Conservation (phyloP, 257 asterid genomes). For the Striga asiatica region DNA sequence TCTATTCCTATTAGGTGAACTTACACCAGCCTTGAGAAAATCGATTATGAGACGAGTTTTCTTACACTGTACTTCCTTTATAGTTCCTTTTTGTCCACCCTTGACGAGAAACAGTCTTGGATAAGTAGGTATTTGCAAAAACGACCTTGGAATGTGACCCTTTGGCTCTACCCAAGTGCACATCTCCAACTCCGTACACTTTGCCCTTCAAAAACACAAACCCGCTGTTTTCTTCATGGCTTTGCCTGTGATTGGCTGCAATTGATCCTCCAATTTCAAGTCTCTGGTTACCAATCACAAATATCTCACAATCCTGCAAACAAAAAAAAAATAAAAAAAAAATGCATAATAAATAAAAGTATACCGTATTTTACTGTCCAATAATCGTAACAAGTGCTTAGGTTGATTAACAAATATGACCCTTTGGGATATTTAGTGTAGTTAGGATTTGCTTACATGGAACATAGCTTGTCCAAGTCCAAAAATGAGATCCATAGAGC, state of each 20-base stretch:
- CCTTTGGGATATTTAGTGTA: not conserved
- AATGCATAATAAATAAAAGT: not conserved
- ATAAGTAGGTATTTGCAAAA: constrained; percentile 52
- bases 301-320: constrained; percentile 69
- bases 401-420: not conserved
- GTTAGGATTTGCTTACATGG: constrained; percentile 48
- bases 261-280: constrained; percentile 47
- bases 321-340: too few species aligned
- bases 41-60: too few species aligned
- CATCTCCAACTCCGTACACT: constrained; percentile 52
- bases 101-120: constrained; percentile 41
- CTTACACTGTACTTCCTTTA: not conserved
- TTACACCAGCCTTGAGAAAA: too few species aligned
- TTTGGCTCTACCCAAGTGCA: constrained; percentile 57
- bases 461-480: constrained; percentile 65
- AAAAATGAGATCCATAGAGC: constrained; percentile 62
- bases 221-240: constrained; percentile 45
- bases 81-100: constrained; percentile 74
- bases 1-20: too few species aligned
- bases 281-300: constrained; percentile 40
- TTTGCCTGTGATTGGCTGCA: constrained; percentile 54
- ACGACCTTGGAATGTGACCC: constrained; percentile 62
- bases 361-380: too few species aligned
- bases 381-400: too few species aligned
- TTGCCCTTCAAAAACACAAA: constrained; percentile 60